Percentiles rank a stretch among this genome's conserved stretches.
These are phyloP conservation scores for Spathaspora girioi DNA, from an alignment of 805 yeast species.

Conservation along the genomic window DNA sequence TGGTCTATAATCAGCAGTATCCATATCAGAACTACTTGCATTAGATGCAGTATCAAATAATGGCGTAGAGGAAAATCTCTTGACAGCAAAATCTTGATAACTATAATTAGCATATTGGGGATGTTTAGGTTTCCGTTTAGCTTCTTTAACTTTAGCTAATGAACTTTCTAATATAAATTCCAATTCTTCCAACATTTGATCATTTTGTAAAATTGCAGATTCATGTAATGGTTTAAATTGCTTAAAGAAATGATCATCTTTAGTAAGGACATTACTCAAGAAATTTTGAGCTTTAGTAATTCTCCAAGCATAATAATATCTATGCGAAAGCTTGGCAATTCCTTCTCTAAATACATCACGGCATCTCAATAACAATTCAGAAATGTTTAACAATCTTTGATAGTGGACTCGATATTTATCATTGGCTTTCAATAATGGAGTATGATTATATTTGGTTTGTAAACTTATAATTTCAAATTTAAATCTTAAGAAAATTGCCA, in stretches of 20 bases:
- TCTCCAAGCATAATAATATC: conserved; percentile 68
- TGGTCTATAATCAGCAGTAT: conserved; percentile 7
- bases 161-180: conserved; percentile 19
- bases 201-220: conserved; percentile 7
- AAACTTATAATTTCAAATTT: conserved; percentile 7
- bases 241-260: conserved; percentile 17
- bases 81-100: background rate
- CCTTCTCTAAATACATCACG: conserved; percentile 14
- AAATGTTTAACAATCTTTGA: conserved; percentile 6
- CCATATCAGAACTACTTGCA: conserved; percentile 4
- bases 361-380: conserved; percentile 9
- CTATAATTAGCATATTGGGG: background rate
- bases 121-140: conserved; percentile 1
- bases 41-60: conserved; percentile 2
- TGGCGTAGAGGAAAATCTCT: background rate
- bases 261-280: conserved; percentile 31
- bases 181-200: conserved; percentile 18
- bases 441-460: conserved; percentile 10
- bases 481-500: conserved; percentile 21
- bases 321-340: conserved; percentile 43
- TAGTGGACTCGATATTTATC: conserved; percentile 7
- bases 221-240: conserved; percentile 5
- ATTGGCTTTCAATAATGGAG: conserved; percentile 1
- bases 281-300: conserved; percentile 54
- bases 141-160: conserved; percentile 11